A percentile compares a stretch with the other conserved stretches of the same genome.
Conservation (phyloP, 1,139 yeast genomes). For the Saccharomycopsis crataegensis region DNA sequence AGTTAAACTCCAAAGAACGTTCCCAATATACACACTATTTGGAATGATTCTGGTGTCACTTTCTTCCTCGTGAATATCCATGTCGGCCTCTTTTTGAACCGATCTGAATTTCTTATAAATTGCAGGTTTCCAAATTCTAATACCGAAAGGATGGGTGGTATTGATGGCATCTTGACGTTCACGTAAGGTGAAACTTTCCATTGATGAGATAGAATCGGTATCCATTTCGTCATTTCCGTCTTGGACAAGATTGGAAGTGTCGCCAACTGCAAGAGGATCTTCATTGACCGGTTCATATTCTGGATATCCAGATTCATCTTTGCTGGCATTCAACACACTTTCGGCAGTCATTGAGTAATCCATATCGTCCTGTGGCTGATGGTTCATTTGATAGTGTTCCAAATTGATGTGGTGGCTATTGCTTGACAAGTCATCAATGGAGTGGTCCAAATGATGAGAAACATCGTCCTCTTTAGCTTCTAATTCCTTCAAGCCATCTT, state of each 20-base stretch:
- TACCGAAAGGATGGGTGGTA: constrained; percentile 96
- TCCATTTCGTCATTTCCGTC: constrained; percentile 29
- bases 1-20: constrained; percentile 65
- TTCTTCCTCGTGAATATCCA: constrained; percentile 73
- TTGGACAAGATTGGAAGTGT: not conserved
- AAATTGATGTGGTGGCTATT: not conserved
- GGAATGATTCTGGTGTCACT: constrained; percentile 31
- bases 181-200: constrained; percentile 80
- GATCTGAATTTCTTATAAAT: constrained; percentile 87
- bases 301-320: not conserved
- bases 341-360: not conserved
- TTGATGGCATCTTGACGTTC: constrained; percentile 96
- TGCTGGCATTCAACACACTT: not conserved
- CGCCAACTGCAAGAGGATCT: not conserved
- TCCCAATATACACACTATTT: constrained; percentile 63
- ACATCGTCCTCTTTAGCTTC: constrained; percentile 24
- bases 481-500: constrained; percentile 23
- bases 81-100: constrained; percentile 85
- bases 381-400: not conserved
- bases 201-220: constrained; percentile 44
- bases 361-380: not conserved
- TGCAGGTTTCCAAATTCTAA: constrained; percentile 97
- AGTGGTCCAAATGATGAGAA: constrained; percentile 2
- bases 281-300: constrained; percentile 1
- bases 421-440: not conserved